Evolutionary conservation across 805 yeast species (phyloP), one percentile per base, ranked within the genome.

Genomic region (Cyberlindnera samutprakarnensis): DNA sequence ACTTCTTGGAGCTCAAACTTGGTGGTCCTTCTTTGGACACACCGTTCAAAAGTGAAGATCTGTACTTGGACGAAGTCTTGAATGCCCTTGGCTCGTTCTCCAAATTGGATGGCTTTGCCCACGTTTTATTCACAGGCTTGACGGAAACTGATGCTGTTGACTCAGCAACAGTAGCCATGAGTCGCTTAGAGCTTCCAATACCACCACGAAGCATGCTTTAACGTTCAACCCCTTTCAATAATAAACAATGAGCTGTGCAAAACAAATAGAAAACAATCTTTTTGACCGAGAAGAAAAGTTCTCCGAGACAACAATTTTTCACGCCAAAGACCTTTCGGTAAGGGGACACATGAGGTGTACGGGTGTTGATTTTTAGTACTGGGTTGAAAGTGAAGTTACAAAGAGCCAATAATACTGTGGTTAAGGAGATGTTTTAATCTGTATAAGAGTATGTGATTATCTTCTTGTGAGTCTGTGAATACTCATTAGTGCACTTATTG

Each of bases 21-120:
- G 62, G 64, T 8, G 85, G 84, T 2, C 83, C 83, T 18, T 42
- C 37, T 7, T 39, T 31, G 10, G 59, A 43, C 12, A 49, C 48
- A 9, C 66, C 68, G 18, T 56, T 42, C 22, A 64, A 41, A 7
- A 64, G 38, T 23, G 56, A 48, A 18, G 49, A 36, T 43, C 53
- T 59, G 21, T 39, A 34, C 15, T 28, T 35, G 6, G 30, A 29
- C 7, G 21, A 26, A 18, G 43, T 28, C 25, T 53, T 49, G 26
- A 62, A 42, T 18, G 60, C 46, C n/a, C n/a, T n/a, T n/a, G n/a
- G n/a, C 13, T 37, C 12, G 7, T 32, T 12, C 8, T 18, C 17
- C 11, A 12, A n/a, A 12, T 25, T 9, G 12, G 35, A 16, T 4
- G 30, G 28, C 14, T 23, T 16, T 7, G 43, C 38, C 43, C 43